Conservation (phyloP, 306 rosid species). For the Sicyos baderoa region DNA sequence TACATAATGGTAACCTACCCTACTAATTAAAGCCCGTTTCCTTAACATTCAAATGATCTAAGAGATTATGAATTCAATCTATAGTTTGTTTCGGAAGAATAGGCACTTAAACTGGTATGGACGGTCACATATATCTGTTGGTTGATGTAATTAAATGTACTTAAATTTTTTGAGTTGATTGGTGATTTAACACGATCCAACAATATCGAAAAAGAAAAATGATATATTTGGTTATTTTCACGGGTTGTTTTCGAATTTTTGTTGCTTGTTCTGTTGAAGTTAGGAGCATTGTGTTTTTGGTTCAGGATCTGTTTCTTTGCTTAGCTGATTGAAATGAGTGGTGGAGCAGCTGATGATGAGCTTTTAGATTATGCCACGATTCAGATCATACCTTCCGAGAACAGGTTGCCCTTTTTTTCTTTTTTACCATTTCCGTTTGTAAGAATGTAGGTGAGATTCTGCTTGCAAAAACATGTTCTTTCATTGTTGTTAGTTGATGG, state of each 20-base stretch:
- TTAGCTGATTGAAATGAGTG: slow-evolving; percentile 46
- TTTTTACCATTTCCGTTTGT: background rate
- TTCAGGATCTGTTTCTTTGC: slow-evolving; percentile 29
- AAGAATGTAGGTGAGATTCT: slow-evolving; percentile 6
- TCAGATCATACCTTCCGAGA: slow-evolving; percentile 51
- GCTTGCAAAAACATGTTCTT: background rate
- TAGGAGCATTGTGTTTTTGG: background rate
- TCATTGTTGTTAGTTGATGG: background rate
- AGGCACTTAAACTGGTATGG: too few species aligned
- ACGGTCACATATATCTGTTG: too few species aligned
- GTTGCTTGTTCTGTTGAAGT: background rate
- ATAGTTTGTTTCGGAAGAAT: too few species aligned
- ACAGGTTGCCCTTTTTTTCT: slow-evolving; percentile 44
- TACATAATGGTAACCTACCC: too few species aligned
- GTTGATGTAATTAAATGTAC: too few species aligned
- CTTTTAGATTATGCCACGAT: slow-evolving; percentile 61
- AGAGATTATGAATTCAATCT: too few species aligned
- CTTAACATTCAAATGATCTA: too few species aligned
- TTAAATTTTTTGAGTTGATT: too few species aligned
- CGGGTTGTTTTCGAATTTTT: background rate
- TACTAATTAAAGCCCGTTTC: too few species aligned
- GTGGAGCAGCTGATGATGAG: slow-evolving; percentile 31
- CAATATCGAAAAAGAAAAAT: too few species aligned
- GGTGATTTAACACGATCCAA: too few species aligned
- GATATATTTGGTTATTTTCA: background rate